phyloP scores from a whole-genome alignment of 495 filamentous ascomycete genomes.

The Xylaria venustula region DNA sequence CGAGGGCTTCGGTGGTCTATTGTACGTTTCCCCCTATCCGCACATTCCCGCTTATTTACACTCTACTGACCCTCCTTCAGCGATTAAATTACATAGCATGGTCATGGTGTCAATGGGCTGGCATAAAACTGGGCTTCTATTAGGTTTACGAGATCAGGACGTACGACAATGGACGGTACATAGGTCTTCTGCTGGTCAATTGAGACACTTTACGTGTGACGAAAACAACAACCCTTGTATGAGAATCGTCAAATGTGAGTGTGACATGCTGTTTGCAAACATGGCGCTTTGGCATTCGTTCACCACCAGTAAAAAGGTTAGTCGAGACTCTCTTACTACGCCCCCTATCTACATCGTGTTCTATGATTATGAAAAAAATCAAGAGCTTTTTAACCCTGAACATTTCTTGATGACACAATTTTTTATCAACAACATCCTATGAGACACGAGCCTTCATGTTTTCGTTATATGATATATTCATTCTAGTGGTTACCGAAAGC shows the following conservation, averaged over 20 bases:
- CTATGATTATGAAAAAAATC: conserved; percentile 51
- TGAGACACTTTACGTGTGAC: conserved; percentile 31
- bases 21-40: conserved; percentile 44
- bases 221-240: conserved; percentile 1
- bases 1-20: conserved; percentile 70
- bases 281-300: conserved; percentile 3
- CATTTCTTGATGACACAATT: conserved; percentile 43
- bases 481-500: background rate
- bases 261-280: conserved; percentile 21
- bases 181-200: conserved; percentile 49
- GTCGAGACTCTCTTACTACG: conserved; percentile 19
- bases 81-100: conserved; percentile 41
- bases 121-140: conserved; percentile 36
- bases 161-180: conserved; percentile 34
- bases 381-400: conserved; percentile 61
- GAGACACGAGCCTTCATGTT: conserved; percentile 41
- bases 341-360: conserved; percentile 27
- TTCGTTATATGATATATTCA: conserved; percentile 11
- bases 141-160: conserved; percentile 36
- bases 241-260: conserved; percentile 13
- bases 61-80: conserved; percentile 24
- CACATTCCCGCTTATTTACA: conserved; percentile 10
- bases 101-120: conserved; percentile 33
- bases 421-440: conserved; percentile 48
- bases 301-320: conserved; percentile 53